These are phyloP conservation scores for Cenchrus purpureus DNA, from an alignment of 176 grass and related monocot genomes.

Conservation along the genomic window DNA sequence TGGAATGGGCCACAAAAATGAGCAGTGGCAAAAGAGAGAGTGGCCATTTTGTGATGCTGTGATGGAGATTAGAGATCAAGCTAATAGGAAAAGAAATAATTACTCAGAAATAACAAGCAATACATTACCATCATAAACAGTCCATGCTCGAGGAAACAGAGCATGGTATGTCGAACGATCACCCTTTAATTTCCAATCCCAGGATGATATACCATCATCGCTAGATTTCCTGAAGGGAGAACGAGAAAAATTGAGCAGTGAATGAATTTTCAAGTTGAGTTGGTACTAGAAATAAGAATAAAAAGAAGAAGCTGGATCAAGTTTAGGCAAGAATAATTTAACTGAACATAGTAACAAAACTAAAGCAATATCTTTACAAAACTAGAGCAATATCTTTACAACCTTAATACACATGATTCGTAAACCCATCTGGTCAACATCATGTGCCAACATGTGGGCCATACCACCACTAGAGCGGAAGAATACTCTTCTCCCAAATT, in stretches of 20 bases:
- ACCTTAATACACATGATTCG: neutral
- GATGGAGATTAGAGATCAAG: neutral
- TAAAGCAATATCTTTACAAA: conserved; percentile 5
- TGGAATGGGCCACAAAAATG: neutral
- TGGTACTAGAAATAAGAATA: conserved; percentile 18
- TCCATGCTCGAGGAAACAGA: conserved; percentile 98
- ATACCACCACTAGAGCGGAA: neutral
- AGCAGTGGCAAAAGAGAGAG: neutral
- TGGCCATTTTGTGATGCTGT: neutral
- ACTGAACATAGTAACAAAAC: conserved; percentile 28
- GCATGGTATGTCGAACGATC: conserved; percentile 97
- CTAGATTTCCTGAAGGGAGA: conserved; percentile 64
- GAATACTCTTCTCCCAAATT: neutral
- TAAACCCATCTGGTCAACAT: neutral
- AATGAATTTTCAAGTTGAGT: conserved; percentile 15
- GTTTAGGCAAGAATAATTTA: conserved; percentile 1
- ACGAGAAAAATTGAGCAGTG: neutral
- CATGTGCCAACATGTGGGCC: neutral
- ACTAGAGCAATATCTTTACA: neutral
- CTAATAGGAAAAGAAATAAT: neutral
- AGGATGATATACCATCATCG: conserved; percentile 90
- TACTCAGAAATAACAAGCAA: conserved; percentile 29
- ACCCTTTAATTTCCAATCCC: conserved; percentile 96
- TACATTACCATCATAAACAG: conserved; percentile 89
- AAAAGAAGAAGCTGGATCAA: conserved; percentile 8